Base-by-base conservation (phyloP, 306 rosid species). In the Glycine tomentella region DNA sequence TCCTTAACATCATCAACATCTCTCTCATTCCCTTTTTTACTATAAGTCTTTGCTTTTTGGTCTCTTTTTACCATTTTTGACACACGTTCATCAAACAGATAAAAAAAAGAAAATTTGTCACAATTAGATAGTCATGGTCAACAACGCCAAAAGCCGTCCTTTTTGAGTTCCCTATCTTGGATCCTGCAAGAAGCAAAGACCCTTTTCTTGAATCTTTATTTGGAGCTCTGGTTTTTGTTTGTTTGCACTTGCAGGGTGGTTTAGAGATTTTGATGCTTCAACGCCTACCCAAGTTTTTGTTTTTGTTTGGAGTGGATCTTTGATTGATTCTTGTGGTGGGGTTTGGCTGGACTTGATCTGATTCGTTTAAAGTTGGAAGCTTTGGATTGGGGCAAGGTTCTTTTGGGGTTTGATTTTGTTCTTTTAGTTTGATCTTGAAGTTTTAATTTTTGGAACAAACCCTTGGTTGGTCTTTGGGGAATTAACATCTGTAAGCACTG, bases 181-280 rank as follows among this genome's bases (percentile, higher is more conserved):
- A 93, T 93, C 97, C 86, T 87, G 74, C 86, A 90, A 72, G 80
- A 76, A 80, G 71, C 69, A 36, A 55, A 71, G n/a, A 36, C 83
- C 51, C 75, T 7, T 80, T 75, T 69, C 48, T 42, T 50, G n/a
- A 84, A 78, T 31, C 74, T 81, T 67, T 76, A 76, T 82, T 48
- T 56, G 11, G 64, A 48, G 79, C 80, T 74, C 52, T 59, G 40
- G 48, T 65, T 25, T 36, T 71, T 7, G 16, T 85, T 67, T 83
- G 72, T 65, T 25, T 25, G 31, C 31, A 13, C 66, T 80, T 82
- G 65, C 68, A 14, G 65, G 74, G 42, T 25, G 42, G 49, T 3
- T 62, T 14, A 83, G 64, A 80, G 78, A 76, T 80, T 73, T 36
- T 34, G 72, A 64, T 53, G 81, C 62, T 77, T 57, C 13, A 59